These are phyloP conservation scores for Leishmania major DNA, from an alignment of 208 protist genomes.

Conservation along the genomic window DNA sequence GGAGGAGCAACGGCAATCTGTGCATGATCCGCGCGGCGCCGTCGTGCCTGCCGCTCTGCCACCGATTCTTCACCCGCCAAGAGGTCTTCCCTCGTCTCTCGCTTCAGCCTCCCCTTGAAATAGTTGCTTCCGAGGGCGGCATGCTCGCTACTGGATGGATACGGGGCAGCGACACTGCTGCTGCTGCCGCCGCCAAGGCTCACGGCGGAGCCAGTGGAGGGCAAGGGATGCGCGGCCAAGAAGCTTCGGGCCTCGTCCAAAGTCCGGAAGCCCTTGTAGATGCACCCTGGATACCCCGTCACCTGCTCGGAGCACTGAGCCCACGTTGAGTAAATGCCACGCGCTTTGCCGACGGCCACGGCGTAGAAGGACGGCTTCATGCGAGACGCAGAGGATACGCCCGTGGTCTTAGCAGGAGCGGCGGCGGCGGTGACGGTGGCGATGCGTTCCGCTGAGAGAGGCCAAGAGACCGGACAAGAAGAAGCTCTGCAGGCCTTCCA, in stretches of 20 bases:
- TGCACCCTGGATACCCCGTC: slow-evolving; percentile 54
- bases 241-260: slow-evolving; percentile 58
- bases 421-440: neutral
- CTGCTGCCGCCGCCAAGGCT: neutral
- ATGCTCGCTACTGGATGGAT: neutral
- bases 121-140: neutral
- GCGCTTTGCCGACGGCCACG: slow-evolving; percentile 61
- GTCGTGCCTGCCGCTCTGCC: neutral
- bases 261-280: slow-evolving; percentile 78
- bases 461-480: neutral
- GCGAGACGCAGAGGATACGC: neutral
- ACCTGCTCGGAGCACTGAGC: slow-evolving; percentile 71
- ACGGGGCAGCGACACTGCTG: neutral
- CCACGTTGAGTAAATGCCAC: slow-evolving; percentile 82
- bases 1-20: neutral
- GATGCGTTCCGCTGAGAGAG: neutral
- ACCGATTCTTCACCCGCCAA: neutral
- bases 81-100: neutral
- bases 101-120: neutral
- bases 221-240: slow-evolving; percentile 15
- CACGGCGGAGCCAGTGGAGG: neutral
- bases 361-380: slow-evolving; percentile 71
- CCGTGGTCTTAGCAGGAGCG: neutral
- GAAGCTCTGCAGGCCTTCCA: neutral
- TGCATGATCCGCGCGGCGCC: neutral